Percentiles rank a stretch among this genome's conserved stretches.
Conservation (phyloP, 306 rosid genomes). For the Rosa chinensis region DNA sequence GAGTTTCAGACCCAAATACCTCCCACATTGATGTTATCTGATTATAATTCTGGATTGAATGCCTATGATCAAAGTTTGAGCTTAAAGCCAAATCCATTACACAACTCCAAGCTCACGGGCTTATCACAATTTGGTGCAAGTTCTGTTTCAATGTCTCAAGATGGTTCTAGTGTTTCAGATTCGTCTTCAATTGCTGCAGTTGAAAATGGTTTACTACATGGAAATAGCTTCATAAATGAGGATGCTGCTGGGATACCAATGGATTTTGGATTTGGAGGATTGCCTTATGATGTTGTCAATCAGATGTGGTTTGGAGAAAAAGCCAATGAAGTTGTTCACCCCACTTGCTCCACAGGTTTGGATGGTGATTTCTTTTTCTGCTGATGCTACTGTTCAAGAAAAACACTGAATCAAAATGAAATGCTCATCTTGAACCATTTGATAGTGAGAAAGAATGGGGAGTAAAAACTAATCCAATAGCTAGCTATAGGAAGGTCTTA, state of each 20-base stretch:
- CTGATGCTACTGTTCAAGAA: slow-evolving; percentile 37
- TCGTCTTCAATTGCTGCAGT: slow-evolving; percentile 36
- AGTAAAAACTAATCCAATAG: background rate
- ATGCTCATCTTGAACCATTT: slow-evolving; percentile 16
- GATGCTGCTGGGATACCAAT: slow-evolving; percentile 29
- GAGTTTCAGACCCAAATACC: slow-evolving; percentile 27
- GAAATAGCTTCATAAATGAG: slow-evolving; percentile 24
- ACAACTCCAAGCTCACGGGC: slow-evolving; percentile 23
- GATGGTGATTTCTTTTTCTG: slow-evolving; percentile 39
- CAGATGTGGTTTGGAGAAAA: slow-evolving; percentile 36
- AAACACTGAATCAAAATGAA: slow-evolving; percentile 33
- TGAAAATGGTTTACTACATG: slow-evolving; percentile 27
- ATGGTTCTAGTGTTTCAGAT: slow-evolving; percentile 47
- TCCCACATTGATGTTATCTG: slow-evolving; percentile 4
- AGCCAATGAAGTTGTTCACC: slow-evolving; percentile 31
- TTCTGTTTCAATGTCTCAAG: slow-evolving; percentile 42
- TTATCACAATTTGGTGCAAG: slow-evolving; percentile 37
- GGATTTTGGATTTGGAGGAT: slow-evolving; percentile 58
- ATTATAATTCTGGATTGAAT: slow-evolving; percentile 21
- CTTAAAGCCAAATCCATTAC: slow-evolving; percentile 16
- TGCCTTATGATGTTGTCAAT: slow-evolving; percentile 38
- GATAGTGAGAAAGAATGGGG: background rate
- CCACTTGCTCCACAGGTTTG: slow-evolving; percentile 36
- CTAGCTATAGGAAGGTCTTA: slow-evolving; percentile 1
- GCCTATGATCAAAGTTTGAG: slow-evolving; percentile 15